Conservation (phyloP, 805 yeast species). For the Pichia kluyveri region DNA sequence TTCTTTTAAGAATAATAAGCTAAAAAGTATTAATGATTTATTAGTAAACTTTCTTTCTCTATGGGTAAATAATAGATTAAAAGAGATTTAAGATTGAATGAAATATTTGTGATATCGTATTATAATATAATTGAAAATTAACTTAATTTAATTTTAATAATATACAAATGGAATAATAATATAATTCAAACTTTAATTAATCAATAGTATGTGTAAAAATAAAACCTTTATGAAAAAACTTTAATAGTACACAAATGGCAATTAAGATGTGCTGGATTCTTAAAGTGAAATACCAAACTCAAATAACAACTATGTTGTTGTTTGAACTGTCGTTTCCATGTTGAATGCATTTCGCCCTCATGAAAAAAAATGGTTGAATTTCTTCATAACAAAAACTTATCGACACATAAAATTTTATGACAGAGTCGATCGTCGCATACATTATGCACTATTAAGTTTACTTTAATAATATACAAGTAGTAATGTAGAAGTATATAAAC, state of each 20-base stretch:
- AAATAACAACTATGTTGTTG: background rate
- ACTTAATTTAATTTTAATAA: background rate
- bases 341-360: conserved; percentile 3
- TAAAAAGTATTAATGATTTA: background rate
- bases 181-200: conserved; percentile 1
- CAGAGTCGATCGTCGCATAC: conserved; percentile 2
- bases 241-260: conserved; percentile 7
- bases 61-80: background rate
- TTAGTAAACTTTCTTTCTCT: background rate
- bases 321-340: background rate
- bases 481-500: too few relatives aligned
- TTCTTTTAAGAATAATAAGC: background rate
- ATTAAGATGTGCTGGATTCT: conserved; percentile 1
- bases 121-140: background rate
- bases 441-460: too few relatives aligned
- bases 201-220: conserved; percentile 3
- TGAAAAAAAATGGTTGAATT: background rate
- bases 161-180: background rate
- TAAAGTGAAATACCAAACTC: background rate
- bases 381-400: background rate
- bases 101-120: background rate
- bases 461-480: too few relatives aligned
- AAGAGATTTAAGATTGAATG: background rate
- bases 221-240: conserved; percentile 1
- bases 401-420: background rate